Conservation (phyloP, 177 flowering plant species). For the Vitis hybrid region DNA sequence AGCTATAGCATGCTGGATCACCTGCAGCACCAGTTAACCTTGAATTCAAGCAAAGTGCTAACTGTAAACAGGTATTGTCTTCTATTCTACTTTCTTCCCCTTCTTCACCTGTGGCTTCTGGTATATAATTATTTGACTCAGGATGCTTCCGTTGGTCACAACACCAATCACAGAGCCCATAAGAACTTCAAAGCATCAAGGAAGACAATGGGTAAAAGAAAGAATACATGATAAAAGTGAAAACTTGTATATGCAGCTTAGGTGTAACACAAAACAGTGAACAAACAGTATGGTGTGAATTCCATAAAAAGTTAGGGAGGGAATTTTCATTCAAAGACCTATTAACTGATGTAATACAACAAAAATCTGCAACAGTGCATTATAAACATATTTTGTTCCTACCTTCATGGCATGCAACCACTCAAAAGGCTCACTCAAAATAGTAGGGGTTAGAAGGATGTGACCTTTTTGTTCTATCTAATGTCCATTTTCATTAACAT, state of each 20-base stretch:
- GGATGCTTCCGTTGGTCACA: constrained; percentile 61
- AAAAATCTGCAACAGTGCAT: not conserved
- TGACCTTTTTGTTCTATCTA: too few species aligned
- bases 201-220: constrained; percentile 12
- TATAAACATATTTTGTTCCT: too few species aligned
- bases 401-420: too few species aligned
- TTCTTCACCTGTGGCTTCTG: constrained; percentile 45
- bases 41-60: too few species aligned
- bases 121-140: constrained; percentile 71
- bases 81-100: constrained; percentile 65
- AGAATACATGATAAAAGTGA: not conserved
- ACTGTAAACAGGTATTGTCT: not conserved
- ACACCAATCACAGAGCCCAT: constrained; percentile 68
- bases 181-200: constrained; percentile 53
- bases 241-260: not conserved
- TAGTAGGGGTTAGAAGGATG: too few species aligned
- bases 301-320: not conserved
- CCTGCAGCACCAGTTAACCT: too few species aligned
- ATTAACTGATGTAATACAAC: not conserved
- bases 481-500: too few species aligned
- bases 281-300: not conserved
- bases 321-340: not conserved
- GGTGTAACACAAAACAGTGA: not conserved
- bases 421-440: too few species aligned
- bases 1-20: too few species aligned